Evolutionary conservation across 208 protist genomes (phyloP), one percentile per base, ranked within the genome.

Genomic region (Trypanosoma avium): DNA sequence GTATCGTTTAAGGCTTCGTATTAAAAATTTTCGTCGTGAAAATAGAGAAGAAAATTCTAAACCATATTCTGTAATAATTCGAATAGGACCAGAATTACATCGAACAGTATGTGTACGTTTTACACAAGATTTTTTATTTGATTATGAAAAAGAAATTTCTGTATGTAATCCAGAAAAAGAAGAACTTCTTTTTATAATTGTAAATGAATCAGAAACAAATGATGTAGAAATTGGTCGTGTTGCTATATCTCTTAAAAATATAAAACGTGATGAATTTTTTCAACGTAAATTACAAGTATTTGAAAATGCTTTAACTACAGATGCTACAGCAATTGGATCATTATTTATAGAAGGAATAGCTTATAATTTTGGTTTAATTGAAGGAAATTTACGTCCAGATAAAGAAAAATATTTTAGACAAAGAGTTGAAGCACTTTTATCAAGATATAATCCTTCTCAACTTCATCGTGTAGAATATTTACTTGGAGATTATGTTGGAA

Each of bases 381-480:
- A 49, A 17, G 42, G 59, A 67, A 70, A 45, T 48, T 19, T 36
- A 60, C 3, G 9, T 36, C 2, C 15, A 8, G 50, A 53, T 17
- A 65, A 60, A 19, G 46, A 52, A 50, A 42, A 79, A 9, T 64
- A 75, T 24, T 72, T 54, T 32, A 22, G 55, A n/a, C 38, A 54
- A n/a, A 66, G 73, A 40, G 53, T 75, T 3, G 54, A 61, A 36
- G 54, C 59, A 33, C 47, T 88, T 43, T 64, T 74, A 10, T 61
- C 78, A 60, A 82, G 73, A 17, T 73, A 74, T 59, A 35, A 73
- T 21, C 84, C 84, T 7, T 70, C 83, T 59, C 73, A 70, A 43
- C 70, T 91, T 29, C 82, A 94, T 48, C 81, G 88, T 43, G 71
- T 84, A 35, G 73, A 77, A 1, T 86, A 84, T 59, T 66, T 88